phyloP scores from a whole-genome alignment of 805 yeast genomes.

The Phaffomyces thermotolerans region DNA sequence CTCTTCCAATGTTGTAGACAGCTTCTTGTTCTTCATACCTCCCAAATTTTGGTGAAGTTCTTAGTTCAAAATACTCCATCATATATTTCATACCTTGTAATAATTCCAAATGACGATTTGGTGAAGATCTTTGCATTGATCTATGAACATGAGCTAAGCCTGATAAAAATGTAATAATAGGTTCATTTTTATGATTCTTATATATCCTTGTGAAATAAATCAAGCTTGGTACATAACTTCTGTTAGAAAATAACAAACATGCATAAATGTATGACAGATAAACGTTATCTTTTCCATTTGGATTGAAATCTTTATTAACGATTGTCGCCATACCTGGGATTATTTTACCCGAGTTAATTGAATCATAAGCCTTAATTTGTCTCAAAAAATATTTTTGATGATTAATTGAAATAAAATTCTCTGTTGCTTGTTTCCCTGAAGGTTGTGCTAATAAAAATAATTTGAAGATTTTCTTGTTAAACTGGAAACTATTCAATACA shows the following conservation, averaged over 20 bases:
- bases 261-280: constrained; percentile 76
- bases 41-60: constrained; percentile 31
- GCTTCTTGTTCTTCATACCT: constrained; percentile 63
- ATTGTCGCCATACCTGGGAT: constrained; percentile 78
- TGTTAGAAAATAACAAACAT: constrained; percentile 69
- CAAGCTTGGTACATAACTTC: constrained; percentile 76
- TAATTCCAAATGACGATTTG: constrained; percentile 79
- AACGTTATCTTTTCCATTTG: constrained; percentile 45
- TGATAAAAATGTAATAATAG: constrained; percentile 65
- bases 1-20: constrained; percentile 74
- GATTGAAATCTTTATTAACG: constrained; percentile 41
- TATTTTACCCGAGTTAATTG: constrained; percentile 43
- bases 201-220: constrained; percentile 71
- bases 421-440: constrained; percentile 52
- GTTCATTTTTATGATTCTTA: constrained; percentile 61
- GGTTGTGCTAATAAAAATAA: constrained; percentile 62
- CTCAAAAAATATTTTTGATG: constrained; percentile 88
- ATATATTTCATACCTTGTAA: constrained; percentile 80
- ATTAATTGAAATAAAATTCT: constrained; percentile 63
- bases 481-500: constrained; percentile 63
- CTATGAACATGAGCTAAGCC: constrained; percentile 84
- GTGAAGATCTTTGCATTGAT: constrained; percentile 83
- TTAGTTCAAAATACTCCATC: constrained; percentile 56
- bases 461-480: constrained; percentile 60
- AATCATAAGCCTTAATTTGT: constrained; percentile 84